Evolutionary conservation across 306 rosid genomes (phyloP).

Genomic region (Cicer arietinum): DNA sequence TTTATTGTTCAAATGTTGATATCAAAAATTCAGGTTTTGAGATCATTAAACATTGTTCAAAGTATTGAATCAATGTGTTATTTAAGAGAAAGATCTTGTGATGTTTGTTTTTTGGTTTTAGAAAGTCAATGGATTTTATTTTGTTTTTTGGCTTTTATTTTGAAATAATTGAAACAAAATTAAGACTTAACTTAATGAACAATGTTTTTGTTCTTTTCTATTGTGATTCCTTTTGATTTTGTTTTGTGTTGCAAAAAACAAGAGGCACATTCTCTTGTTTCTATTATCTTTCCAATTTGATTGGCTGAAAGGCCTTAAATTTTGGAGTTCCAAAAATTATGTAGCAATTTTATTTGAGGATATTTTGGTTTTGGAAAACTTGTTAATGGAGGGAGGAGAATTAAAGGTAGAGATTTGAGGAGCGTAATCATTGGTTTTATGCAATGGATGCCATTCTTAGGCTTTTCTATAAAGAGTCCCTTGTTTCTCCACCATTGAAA

Average conservation of each 20-base stretch:
- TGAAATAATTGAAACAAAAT: background rate
- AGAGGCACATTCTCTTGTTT: background rate
- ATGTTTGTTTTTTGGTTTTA: background rate
- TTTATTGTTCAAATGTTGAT: background rate
- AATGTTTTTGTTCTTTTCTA: background rate
- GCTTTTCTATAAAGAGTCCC: background rate
- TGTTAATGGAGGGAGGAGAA: slow-evolving; percentile 9
- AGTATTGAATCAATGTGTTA: background rate
- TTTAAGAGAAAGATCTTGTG: background rate
- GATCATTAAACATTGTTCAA: slow-evolving; percentile 14
- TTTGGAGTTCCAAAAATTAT: slow-evolving; percentile 22
- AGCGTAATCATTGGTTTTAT: slow-evolving; percentile 15
- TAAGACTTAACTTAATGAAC: background rate
- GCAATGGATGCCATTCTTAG: background rate
- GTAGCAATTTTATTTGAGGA: background rate
- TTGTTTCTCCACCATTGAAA: slow-evolving; percentile 1
- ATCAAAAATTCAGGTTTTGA: background rate
- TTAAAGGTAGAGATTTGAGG: slow-evolving; percentile 16
- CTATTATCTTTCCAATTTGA: background rate
- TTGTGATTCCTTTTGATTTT: too few relatives aligned
- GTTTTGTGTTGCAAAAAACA: background rate
- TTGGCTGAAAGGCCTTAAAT: slow-evolving; percentile 8
- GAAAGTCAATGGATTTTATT: background rate
- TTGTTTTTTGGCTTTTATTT: background rate
- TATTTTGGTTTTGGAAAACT: background rate